Base-by-base conservation (phyloP, 306 rosid genomes). In the Quercus engelmannii region DNA sequence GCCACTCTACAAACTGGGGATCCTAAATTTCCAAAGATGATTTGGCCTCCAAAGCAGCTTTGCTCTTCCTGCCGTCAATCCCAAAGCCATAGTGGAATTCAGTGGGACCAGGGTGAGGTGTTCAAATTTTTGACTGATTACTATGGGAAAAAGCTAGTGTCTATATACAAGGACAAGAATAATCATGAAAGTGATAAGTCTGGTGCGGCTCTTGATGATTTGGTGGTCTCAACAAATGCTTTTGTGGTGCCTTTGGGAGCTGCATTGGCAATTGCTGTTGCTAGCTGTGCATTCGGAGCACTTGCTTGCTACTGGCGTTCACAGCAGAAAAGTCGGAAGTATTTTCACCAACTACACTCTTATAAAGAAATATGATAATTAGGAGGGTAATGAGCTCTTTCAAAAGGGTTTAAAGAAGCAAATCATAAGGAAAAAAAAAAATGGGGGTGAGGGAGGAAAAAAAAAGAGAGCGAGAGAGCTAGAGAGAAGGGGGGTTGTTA, bases 291-390 rank as follows among this genome's bases (percentile, higher is more conserved):
- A 75, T 95, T 95, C 25, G 99, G 99, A 62, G 99, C 95, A 43
- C 97, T 95, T 12, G 99, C 99, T 61, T 95, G 96, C 87, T 93
- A 90, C 90, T 95, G 99, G 99, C 98, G 99, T 20, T 95, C 98
- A 1, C 97, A 88, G 83, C 99, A 95, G 73, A 95, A 95, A 95
- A 95, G 96, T 86, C 98, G 96, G 92, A 95, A 95, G 99, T 95
- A 93, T 91, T 91, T 85, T 71, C 97, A 90, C 90, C 94, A 90
- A 79, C 98, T 89, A 86, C 90, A 86, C 92, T 90, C 96, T 93
- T 89, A 87, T 86, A 93, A 95, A 94, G 93, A 86, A 91, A 90
- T 95, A 75, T 95, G 94, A 95, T 93, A 75, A 86, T 88, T 91
- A 88, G 93, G 91, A 92, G 97, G 93, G 92, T 91, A 90, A 90